Conservation (phyloP, 495 filamentous ascomycete species). For the Penicillium argentinense region DNA sequence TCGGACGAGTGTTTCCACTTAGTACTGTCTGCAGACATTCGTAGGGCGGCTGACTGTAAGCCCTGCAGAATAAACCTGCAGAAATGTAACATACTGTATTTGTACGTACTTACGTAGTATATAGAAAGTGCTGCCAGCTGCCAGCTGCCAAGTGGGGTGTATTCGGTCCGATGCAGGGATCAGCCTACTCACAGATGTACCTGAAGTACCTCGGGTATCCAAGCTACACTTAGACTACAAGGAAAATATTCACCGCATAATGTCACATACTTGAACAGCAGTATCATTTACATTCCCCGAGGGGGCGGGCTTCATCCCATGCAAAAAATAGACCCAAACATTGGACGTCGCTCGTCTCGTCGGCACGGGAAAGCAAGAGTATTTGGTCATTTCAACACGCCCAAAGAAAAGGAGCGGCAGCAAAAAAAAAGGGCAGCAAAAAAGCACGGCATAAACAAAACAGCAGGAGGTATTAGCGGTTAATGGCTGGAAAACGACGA, state of each 20-base stretch:
- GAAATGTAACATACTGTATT: too few relatives aligned
- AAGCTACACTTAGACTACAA: not conserved
- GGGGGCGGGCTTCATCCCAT: constrained; percentile 2
- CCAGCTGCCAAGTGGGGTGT: too few relatives aligned
- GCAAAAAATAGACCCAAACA: not conserved
- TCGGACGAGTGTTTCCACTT: too few relatives aligned
- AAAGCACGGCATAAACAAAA: constrained; percentile 26
- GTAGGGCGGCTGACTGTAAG: too few relatives aligned
- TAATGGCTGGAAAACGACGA: constrained; percentile 33
- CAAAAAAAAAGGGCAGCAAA: not conserved
- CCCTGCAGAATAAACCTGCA: too few relatives aligned
- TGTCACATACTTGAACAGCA: constrained; percentile 40
- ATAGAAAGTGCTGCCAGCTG: too few relatives aligned
- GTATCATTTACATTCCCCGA: constrained; percentile 48
- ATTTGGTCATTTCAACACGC: constrained; percentile 47
- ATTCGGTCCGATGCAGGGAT: too few relatives aligned
- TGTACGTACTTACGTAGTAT: too few relatives aligned
- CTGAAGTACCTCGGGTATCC: not conserved
- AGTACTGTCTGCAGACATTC: too few relatives aligned
- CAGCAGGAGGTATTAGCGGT: constrained; percentile 46
- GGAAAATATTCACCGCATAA: constrained; percentile 3
- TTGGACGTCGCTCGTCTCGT: constrained; percentile 27
- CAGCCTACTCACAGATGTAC: too few relatives aligned
- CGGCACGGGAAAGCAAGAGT: constrained; percentile 30
- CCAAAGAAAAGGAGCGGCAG: constrained; percentile 9